These are phyloP conservation scores for Alternaria solani DNA, from an alignment of 2,329 filamentous ascomycete species.

Conservation along the genomic window DNA sequence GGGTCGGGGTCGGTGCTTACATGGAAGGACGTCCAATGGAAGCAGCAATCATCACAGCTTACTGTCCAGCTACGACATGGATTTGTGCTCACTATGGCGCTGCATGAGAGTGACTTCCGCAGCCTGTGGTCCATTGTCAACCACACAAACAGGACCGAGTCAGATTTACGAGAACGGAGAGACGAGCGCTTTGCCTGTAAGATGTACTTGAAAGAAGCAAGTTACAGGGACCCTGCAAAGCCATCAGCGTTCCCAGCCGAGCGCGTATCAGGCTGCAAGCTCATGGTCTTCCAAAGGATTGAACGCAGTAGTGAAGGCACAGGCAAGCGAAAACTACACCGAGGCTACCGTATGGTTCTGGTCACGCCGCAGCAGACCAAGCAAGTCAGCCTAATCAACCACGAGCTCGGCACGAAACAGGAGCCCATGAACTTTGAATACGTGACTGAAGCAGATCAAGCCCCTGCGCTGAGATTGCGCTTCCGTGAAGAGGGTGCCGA, in stretches of 20 bases:
- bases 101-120: slow-evolving; percentile 79
- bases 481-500: slow-evolving; percentile 68
- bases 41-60: slow-evolving; percentile 70
- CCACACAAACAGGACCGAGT: slow-evolving; percentile 79
- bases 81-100: slow-evolving; percentile 75
- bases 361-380: slow-evolving; percentile 80
- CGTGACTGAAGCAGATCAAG: slow-evolving; percentile 63
- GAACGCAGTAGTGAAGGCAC: slow-evolving; percentile 74
- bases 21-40: slow-evolving; percentile 87
- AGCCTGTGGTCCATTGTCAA: slow-evolving; percentile 85
- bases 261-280: slow-evolving; percentile 72
- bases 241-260: slow-evolving; percentile 79
- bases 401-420: slow-evolving; percentile 68
- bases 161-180: slow-evolving; percentile 70
- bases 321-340: slow-evolving; percentile 75
- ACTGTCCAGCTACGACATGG: slow-evolving; percentile 77
- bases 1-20: slow-evolving; percentile 71
- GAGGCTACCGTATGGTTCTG: slow-evolving; percentile 79
- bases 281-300: slow-evolving; percentile 77
- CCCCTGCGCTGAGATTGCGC: slow-evolving; percentile 74
- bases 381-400: slow-evolving; percentile 77
- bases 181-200: slow-evolving; percentile 77
- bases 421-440: slow-evolving; percentile 80
- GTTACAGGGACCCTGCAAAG: slow-evolving; percentile 80
- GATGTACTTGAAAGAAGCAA: slow-evolving; percentile 74